These are phyloP conservation scores for Drosera spatulata DNA, from an alignment of 179 eudicot genomes.

Conservation along the genomic window DNA sequence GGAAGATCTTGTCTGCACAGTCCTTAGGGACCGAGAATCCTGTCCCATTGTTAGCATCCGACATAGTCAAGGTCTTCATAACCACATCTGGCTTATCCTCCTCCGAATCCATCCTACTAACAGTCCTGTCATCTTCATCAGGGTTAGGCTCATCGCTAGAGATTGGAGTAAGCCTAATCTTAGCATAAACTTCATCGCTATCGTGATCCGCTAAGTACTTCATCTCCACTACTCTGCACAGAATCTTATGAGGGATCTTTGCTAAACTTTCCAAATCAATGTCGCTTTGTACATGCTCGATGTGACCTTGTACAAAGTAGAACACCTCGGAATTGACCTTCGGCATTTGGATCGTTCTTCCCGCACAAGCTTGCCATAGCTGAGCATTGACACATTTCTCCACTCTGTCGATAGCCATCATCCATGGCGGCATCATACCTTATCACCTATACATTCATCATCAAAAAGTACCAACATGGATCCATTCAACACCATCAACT, in stretches of 20 bases:
- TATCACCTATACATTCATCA: background rate
- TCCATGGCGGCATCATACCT: conserved; percentile 44
- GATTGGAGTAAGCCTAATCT: conserved; percentile 44
- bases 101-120: conserved; percentile 14
- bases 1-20: conserved; percentile 92
- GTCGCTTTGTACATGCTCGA: conserved; percentile 59
- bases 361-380: conserved; percentile 98
- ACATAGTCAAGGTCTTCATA: conserved; percentile 85
- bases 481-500: background rate
- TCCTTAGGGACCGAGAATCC: conserved; percentile 94
- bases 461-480: background rate
- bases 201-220: conserved; percentile 68
- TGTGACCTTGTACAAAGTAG: conserved; percentile 89
- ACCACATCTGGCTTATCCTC: conserved; percentile 46
- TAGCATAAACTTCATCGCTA: conserved; percentile 81
- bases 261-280: conserved; percentile 47
- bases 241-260: conserved; percentile 40
- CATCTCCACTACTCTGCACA: conserved; percentile 48
- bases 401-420: conserved; percentile 36
- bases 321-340: conserved; percentile 36
- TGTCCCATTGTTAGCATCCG: conserved; percentile 94
- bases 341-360: no score
- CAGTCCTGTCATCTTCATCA: conserved; percentile 30
- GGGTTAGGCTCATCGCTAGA: conserved; percentile 23
- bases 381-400: conserved; percentile 69